Evolutionary conservation across 2,329 filamentous ascomycete genomes (phyloP), one percentile per base, ranked within the genome.

Genomic region (Ophiostoma novo-ulmi): DNA sequence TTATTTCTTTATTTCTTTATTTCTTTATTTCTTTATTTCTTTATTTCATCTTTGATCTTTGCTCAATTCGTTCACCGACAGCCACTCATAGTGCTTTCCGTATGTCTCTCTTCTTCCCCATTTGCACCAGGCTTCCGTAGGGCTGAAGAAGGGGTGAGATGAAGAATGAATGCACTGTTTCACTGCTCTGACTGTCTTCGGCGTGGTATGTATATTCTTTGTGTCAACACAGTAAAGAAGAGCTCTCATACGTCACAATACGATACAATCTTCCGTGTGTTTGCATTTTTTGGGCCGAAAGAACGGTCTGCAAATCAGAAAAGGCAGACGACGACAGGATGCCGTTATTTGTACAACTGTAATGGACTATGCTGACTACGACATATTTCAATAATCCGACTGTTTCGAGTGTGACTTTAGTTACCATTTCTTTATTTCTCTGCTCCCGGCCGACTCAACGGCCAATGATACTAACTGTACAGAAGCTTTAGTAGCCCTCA

Each of bases 121-220:
- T 26, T 22, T 58, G 52, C 52, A 58, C 22, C 26, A 63, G 58
- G 58, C 58, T 63, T 35, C 58, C 58, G 58, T 63, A 63, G 58
- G 58, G 58, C 58, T 63, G 58, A 63, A 63, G 58, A 63, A 63
- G 58, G 58, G 26, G 58, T 63, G 58, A 35, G 22, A 35, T 31
- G 13, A 35, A 35, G 22, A 35, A 31, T 11, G 13, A 17, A 35
- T 63, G 14, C 35, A 63, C 26, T 31, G 58, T 63, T 63, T 63
- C 58, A 63, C 58, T 8, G 35, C 55, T 31, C 22, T 26, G 14
- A 5, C 6, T 48, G 44, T 48, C 41, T 48, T 5, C 10, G 55
- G 6, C 55, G 11, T 63, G 5, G 26, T 63, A 4, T 13, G 17
- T 63, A 20, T 35, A 10, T 61, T 14, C 11, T 17, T 13, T 61